Evolutionary conservation across 2,329 filamentous ascomycete genomes (phyloP).

Genomic region (Pseudodiploospora longispora): DNA sequence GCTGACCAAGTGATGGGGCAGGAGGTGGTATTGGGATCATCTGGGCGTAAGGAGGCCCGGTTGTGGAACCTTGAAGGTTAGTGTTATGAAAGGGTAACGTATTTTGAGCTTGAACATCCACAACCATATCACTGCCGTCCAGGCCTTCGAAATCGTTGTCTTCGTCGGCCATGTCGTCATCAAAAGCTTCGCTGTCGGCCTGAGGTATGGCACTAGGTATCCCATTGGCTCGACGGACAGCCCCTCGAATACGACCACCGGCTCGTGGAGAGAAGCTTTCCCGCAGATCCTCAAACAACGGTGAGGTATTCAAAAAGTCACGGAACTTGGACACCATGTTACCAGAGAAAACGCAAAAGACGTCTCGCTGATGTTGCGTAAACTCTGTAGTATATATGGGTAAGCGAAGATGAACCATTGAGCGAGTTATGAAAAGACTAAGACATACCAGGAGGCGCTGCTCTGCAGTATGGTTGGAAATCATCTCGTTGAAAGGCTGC

Average conservation of each 20-base stretch:
- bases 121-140: conserved; percentile 30
- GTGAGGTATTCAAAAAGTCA: conserved; percentile 60
- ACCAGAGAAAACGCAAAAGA: conserved; percentile 97
- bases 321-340: conserved; percentile 71
- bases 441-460: conserved; percentile 62
- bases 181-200: conserved; percentile 26
- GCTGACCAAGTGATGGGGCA: conserved; percentile 16
- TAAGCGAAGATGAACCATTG: conserved; percentile 15
- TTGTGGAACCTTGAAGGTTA: conserved; percentile 6
- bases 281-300: conserved; percentile 38
- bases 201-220: conserved; percentile 13
- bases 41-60: conserved; percentile 11
- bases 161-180: conserved; percentile 37
- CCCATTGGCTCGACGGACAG: conserved; percentile 9
- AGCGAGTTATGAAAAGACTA: background rate
- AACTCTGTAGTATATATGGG: conserved; percentile 55
- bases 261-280: conserved; percentile 19
- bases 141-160: conserved; percentile 36
- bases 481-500: conserved; percentile 83
- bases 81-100: conserved; percentile 11
- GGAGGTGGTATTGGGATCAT: conserved; percentile 21
- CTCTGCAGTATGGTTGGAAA: conserved; percentile 75
- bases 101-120: conserved; percentile 24
- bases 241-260: conserved; percentile 8
- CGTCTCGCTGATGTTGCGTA: conserved; percentile 85